phyloP scores from a whole-genome alignment of 768 basidiomycete genomes.

The Mycena vulgaris region DNA sequence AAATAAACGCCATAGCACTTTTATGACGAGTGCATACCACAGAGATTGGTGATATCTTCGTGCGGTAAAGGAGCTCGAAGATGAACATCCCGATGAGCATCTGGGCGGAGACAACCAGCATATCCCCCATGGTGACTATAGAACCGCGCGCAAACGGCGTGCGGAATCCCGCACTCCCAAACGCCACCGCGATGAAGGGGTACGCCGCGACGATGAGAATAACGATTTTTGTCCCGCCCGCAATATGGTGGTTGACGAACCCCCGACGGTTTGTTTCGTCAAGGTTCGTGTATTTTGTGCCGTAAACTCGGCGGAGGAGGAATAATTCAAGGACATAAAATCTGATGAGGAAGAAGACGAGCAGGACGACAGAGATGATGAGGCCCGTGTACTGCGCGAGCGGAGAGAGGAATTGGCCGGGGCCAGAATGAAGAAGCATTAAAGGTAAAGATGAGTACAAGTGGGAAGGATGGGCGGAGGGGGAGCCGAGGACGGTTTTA shows the following conservation, averaged over 20 bases:
- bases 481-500: too few species aligned
- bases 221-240: constrained; percentile 9
- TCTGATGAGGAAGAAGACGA: constrained; percentile 24
- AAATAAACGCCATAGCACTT: neutral
- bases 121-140: constrained; percentile 14
- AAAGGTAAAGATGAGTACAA: too few species aligned
- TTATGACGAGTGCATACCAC: neutral
- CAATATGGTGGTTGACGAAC: constrained; percentile 28
- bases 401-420: too few species aligned
- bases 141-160: constrained; percentile 6
- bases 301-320: constrained; percentile 11
- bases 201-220: constrained; percentile 21
- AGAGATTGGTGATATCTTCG: constrained; percentile 15
- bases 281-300: constrained; percentile 11
- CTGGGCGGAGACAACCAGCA: constrained; percentile 12
- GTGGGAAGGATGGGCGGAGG: too few species aligned
- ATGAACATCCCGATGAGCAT: constrained; percentile 26
- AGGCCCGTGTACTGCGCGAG: constrained; percentile 19
- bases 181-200: constrained; percentile 16
- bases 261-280: constrained; percentile 17
- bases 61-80: constrained; percentile 22
- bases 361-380: constrained; percentile 21
- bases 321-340: constrained; percentile 23
- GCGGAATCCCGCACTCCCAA: constrained; percentile 21
- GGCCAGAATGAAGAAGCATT: too few species aligned